Conservation (phyloP, 2,329 filamentous ascomycete genomes). For the Lithohypha guttulata region DNA sequence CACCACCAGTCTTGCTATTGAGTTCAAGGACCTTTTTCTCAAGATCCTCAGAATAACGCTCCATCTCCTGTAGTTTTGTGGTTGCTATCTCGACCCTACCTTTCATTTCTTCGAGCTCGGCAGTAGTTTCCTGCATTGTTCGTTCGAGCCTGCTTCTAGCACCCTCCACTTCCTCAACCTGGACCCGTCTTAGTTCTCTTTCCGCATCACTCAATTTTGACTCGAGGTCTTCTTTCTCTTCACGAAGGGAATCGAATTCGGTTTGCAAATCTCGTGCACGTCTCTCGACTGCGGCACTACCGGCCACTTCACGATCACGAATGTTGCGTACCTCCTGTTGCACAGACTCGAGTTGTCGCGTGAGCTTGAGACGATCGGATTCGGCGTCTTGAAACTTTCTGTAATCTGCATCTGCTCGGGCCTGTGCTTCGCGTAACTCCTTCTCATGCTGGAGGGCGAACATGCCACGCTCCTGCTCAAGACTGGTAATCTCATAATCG, state of each 20-base stretch:
- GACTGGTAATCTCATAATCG: constrained; percentile 74
- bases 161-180: constrained; percentile 49
- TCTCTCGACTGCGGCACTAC: constrained; percentile 45
- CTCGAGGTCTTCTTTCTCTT: constrained; percentile 73
- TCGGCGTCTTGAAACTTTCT: constrained; percentile 54
- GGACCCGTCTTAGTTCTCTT: constrained; percentile 49
- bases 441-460: constrained; percentile 66
- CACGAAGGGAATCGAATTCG: constrained; percentile 60
- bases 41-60: constrained; percentile 59
- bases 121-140: constrained; percentile 40
- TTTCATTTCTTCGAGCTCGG: constrained; percentile 45
- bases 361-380: constrained; percentile 39
- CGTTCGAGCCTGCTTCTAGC: constrained; percentile 49
- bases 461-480: constrained; percentile 81
- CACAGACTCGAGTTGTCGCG: constrained; percentile 45
- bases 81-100: constrained; percentile 52
- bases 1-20: constrained; percentile 78
- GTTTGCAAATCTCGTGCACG: constrained; percentile 50
- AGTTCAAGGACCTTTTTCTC: constrained; percentile 75
- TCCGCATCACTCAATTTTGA: constrained; percentile 60
- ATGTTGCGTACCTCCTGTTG: constrained; percentile 44
- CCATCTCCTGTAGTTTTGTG: constrained; percentile 55
- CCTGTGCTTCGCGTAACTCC: constrained; percentile 68
- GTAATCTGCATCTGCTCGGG: constrained; percentile 77
- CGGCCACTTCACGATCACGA: constrained; percentile 45